phyloP scores from a whole-genome alignment of 768 basidiomycete genomes.

The Termitomyces sp. region DNA sequence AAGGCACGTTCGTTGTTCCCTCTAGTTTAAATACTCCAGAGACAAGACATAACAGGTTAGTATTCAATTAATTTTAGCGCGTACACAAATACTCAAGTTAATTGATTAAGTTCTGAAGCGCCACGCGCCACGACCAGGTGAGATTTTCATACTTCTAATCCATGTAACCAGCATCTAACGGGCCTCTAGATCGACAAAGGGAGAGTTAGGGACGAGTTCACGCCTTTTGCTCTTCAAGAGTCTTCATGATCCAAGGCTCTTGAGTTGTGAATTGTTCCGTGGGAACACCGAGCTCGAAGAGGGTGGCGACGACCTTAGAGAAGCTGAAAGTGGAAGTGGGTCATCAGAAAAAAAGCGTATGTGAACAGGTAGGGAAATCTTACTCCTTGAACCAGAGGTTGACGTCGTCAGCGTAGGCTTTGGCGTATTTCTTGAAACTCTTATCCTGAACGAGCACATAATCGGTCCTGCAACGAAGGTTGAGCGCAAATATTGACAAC shows the following conservation, averaged over 20 bases:
- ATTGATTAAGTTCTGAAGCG: not conserved
- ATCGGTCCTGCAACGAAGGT: constrained; percentile 54
- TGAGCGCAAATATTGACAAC: not conserved
- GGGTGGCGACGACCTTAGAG: constrained; percentile 65
- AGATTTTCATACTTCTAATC: not conserved
- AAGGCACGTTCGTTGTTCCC: not conserved
- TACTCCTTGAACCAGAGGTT: constrained; percentile 93
- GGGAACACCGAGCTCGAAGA: constrained; percentile 95
- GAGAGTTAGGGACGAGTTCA: not conserved
- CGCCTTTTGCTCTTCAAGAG: constrained; percentile 38
- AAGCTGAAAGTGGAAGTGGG: constrained; percentile 48
- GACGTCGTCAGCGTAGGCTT: constrained; percentile 82
- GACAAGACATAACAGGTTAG: not conserved
- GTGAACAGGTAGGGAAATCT: constrained; percentile 21
- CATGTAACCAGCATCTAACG: constrained; percentile 1
- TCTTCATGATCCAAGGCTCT: constrained; percentile 76
- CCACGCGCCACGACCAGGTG: not conserved
- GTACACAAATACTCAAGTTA: not conserved
- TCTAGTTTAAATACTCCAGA: not conserved
- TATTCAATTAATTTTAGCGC: not conserved
- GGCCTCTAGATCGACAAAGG: not conserved
- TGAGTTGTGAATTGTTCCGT: constrained; percentile 63
- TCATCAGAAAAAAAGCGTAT: constrained; percentile 1
- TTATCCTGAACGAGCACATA: constrained; percentile 88
- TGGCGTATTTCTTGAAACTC: constrained; percentile 83